phyloP scores from a whole-genome alignment of 2,329 filamentous ascomycete genomes.

The Hymenoscyphus occultus region DNA sequence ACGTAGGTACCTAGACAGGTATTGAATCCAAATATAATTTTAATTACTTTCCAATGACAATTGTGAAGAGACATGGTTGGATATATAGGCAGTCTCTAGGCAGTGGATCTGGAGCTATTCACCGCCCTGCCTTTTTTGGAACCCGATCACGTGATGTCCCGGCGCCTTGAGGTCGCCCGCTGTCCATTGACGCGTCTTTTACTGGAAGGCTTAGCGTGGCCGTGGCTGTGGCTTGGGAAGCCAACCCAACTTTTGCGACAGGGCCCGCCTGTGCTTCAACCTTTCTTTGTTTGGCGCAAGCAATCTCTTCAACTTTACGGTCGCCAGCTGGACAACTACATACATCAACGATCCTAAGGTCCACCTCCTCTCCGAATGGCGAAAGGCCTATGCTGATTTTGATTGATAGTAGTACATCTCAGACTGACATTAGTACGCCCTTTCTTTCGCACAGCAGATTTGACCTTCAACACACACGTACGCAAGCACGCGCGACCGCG shows the following conservation, averaged over 20 bases:
- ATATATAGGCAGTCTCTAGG: too few species aligned
- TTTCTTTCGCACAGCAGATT: slow-evolving; percentile 1
- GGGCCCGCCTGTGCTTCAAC: background rate
- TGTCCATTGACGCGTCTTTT: background rate
- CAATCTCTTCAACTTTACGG: background rate
- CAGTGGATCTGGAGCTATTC: too few species aligned
- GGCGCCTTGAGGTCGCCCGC: background rate
- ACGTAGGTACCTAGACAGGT: too few species aligned
- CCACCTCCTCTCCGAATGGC: background rate
- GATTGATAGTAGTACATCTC: background rate
- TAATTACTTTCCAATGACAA: background rate
- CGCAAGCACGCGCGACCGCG: background rate
- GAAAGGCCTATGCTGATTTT: background rate
- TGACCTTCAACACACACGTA: too few species aligned
- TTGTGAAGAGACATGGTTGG: too few species aligned
- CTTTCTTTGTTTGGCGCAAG: slow-evolving; percentile 4
- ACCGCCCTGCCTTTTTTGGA: too few species aligned
- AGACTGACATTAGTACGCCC: background rate
- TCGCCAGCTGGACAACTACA: background rate
- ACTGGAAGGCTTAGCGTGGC: background rate
- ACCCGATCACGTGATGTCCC: too few species aligned
- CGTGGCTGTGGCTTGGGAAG: background rate
- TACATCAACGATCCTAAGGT: background rate
- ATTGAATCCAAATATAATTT: background rate
- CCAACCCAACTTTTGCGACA: background rate